Percentiles rank a stretch among this genome's conserved stretches.
Conservation (phyloP, 164 flowering plant species). For the Euptelea pleiosperma region DNA sequence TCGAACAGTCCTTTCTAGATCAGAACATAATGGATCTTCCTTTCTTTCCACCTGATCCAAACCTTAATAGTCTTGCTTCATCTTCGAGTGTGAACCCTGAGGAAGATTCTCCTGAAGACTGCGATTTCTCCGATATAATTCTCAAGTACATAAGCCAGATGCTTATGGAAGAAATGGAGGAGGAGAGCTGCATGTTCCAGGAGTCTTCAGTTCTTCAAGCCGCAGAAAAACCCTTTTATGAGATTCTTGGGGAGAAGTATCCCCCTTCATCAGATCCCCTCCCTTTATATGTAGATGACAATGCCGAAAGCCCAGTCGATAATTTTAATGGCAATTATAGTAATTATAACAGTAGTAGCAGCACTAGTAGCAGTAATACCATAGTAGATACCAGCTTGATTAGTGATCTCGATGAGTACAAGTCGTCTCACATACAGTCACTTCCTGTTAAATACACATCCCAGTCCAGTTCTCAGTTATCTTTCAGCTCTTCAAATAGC, state of each 20-base stretch:
- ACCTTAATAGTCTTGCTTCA: slow-evolving; percentile 1
- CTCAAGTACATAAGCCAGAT: slow-evolving; percentile 69
- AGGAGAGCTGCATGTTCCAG: slow-evolving; percentile 66
- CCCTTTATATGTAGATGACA: slow-evolving; percentile 10
- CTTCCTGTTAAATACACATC: slow-evolving; percentile 14
- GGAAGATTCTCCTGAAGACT: slow-evolving; percentile 56
- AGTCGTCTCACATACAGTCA: slow-evolving; percentile 8
- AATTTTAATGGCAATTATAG: background rate
- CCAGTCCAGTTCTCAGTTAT: slow-evolving; percentile 25
- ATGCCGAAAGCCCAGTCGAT: slow-evolving; percentile 28
- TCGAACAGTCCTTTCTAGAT: slow-evolving; percentile 17
- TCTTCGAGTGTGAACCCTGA: slow-evolving; percentile 24
- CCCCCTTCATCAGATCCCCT: slow-evolving; percentile 61
- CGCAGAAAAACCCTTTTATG: slow-evolving; percentile 76
- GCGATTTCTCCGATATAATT: slow-evolving; percentile 71
- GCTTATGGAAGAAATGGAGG: slow-evolving; percentile 93
- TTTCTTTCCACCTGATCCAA: slow-evolving; percentile 17
- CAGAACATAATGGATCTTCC: slow-evolving; percentile 21
- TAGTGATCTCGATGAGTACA: slow-evolving; percentile 16
- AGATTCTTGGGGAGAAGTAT: slow-evolving; percentile 63
- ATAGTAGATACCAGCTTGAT: slow-evolving; percentile 22
- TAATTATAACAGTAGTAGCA: slow-evolving; percentile 6
- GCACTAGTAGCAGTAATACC: slow-evolving; percentile 10
- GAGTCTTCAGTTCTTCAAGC: slow-evolving; percentile 81
- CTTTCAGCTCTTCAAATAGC: slow-evolving; percentile 40